Base-by-base conservation (phyloP, 2,329 filamentous ascomycete species). In the Claviceps pusilla region DNA sequence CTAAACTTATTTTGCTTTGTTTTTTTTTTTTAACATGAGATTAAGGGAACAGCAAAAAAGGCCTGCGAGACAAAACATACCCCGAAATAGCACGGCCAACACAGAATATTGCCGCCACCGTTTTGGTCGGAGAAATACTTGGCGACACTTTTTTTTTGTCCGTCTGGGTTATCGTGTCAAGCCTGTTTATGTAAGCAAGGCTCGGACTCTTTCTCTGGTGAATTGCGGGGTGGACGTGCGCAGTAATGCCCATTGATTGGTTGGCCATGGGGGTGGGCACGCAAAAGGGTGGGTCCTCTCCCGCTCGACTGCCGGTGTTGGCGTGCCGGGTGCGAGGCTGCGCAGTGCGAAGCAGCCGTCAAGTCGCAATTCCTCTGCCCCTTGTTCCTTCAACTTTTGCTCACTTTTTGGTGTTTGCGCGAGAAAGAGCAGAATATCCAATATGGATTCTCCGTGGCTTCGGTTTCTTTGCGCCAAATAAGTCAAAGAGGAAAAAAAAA, bases 101-200 rank as follows among this genome's bases (percentile, higher is more conserved):
- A n/a, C n/a, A 41, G 16, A 16, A 14, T 16, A 12, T 41, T 37
- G 43, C 42, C 37, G 45, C 46, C 39, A 35, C 35, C 51, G 19
- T 14, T 14, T 49, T 29, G 29, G 54, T 51, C 48, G 37, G 19
- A 19, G 55, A 55, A 54, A n/a, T 41, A n/a, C 19, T 56, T 51
- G 56, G 50, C 19, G 56, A 60, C 45, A 28, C 12, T 46, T 46
- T 46, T 9, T n/a, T 41, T 41, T 39, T 14, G 12, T 41, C 16
- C 39, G 14, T 41, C 14, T 16, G 14, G 1, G 14, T 41, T 41
- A 28, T 2, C 24, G 31, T 16, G 48, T 10, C 5, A 16, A 51
- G 49, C 28, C 45, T 31, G 37, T 9, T 68, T 66, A 68, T 52
- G 57, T 68, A 67, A 68, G 66, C 66, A 61, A 64, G 64, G 62